phyloP scores from a whole-genome alignment of 116 monocot species.

The Iris pallida region DNA sequence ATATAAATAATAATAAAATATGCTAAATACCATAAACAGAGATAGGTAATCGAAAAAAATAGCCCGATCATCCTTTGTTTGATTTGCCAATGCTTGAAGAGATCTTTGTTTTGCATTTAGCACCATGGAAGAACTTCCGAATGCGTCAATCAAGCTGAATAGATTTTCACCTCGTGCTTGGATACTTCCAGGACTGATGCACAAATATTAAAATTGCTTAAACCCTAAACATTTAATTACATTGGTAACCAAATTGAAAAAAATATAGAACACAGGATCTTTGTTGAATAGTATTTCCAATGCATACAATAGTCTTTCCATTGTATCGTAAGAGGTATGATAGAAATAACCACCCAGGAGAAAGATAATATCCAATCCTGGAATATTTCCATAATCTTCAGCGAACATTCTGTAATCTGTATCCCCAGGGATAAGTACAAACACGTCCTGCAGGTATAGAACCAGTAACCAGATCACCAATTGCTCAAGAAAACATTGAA shows the following conservation, averaged over 20 bases:
- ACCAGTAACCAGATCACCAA: constrained; percentile 1
- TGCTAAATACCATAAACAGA: constrained; percentile 64
- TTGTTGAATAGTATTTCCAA: constrained; percentile 18
- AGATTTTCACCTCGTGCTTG: constrained; percentile 97
- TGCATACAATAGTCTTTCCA: constrained; percentile 86
- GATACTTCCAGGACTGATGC: constrained; percentile 86
- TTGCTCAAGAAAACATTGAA: not conserved
- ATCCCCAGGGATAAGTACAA: constrained; percentile 96
- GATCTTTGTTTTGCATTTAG: constrained; percentile 38
- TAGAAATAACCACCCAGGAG: constrained; percentile 97
- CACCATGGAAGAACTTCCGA: constrained; percentile 60
- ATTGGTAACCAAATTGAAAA: not conserved
- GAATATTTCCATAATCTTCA: constrained; percentile 80
- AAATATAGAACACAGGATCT: not conserved
- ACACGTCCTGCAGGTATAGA: constrained; percentile 63
- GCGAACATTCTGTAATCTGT: constrained; percentile 97
- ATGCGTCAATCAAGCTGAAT: constrained; percentile 60
- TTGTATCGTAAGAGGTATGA: constrained; percentile 89
- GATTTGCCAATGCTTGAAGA: constrained; percentile 13
- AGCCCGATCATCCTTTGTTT: constrained; percentile 36
- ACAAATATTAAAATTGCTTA: constrained; percentile 11
- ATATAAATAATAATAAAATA: constrained; percentile 14
- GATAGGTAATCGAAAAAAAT: constrained; percentile 83
- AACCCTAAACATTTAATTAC: constrained; percentile 7
- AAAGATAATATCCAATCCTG: constrained; percentile 98